A percentile compares a stretch with the other conserved stretches of the same genome.
Conservation (phyloP, 495 filamentous ascomycete genomes). For the Hyaloscypha hepaticicola region DNA sequence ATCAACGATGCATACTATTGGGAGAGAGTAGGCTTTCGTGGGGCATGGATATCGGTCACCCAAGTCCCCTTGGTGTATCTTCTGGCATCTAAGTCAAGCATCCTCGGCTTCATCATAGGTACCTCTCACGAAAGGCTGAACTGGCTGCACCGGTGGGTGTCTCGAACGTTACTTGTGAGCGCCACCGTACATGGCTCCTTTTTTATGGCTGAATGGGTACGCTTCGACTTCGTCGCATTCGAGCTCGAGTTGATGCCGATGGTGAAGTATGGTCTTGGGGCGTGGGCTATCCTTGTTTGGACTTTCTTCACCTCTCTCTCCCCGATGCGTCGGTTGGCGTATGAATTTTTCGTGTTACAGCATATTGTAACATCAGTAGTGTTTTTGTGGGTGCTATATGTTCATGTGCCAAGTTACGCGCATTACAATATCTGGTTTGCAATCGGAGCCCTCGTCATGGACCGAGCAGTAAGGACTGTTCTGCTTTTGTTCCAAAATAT, state of each 20-base stretch:
- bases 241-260: slow-evolving; percentile 65
- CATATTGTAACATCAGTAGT: slow-evolving; percentile 67
- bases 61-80: slow-evolving; percentile 82
- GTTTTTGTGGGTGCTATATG: slow-evolving; percentile 64
- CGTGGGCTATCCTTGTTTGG: slow-evolving; percentile 73
- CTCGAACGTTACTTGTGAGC: slow-evolving; percentile 71
- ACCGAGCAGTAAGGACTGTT: slow-evolving; percentile 55
- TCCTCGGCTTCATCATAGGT: slow-evolving; percentile 67
- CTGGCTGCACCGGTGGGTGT: slow-evolving; percentile 82
- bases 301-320: slow-evolving; percentile 65
- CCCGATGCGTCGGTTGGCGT: slow-evolving; percentile 65
- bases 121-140: slow-evolving; percentile 74
- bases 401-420: slow-evolving; percentile 60
- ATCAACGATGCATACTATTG: slow-evolving; percentile 43
- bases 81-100: slow-evolving; percentile 74
- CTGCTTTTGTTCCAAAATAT: slow-evolving; percentile 64
- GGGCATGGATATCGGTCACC: slow-evolving; percentile 70
- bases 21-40: slow-evolving; percentile 74
- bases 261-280: slow-evolving; percentile 65
- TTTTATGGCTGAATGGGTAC: slow-evolving; percentile 68
- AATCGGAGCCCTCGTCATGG: slow-evolving; percentile 67
- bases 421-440: slow-evolving; percentile 69
- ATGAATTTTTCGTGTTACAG: slow-evolving; percentile 82
- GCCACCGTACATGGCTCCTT: slow-evolving; percentile 72
- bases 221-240: slow-evolving; percentile 58